Evolutionary conservation across 306 rosid species (phyloP).

Genomic region (Astragalus glycyphyllos): DNA sequence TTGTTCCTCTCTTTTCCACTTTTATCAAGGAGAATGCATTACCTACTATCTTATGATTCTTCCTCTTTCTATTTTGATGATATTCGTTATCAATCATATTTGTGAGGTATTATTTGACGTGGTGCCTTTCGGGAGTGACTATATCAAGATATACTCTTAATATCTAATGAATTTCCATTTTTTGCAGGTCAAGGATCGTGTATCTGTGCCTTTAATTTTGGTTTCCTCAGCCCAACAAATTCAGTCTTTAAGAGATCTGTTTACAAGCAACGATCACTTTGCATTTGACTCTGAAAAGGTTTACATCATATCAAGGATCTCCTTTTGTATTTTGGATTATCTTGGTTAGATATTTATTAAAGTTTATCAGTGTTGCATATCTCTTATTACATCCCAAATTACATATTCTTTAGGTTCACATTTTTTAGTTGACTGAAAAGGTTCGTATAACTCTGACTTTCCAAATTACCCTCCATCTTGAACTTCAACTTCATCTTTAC

Average conservation of each 20-base stretch:
- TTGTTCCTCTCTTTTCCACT: slow-evolving; percentile 29
- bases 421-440: slow-evolving; percentile 9
- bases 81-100: slow-evolving; percentile 25
- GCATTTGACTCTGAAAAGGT: slow-evolving; percentile 77
- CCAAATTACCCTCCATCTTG: slow-evolving; percentile 28
- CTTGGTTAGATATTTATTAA: slow-evolving; percentile 1
- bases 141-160: slow-evolving; percentile 12
- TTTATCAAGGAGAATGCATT: neutral
- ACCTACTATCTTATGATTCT: slow-evolving; percentile 27
- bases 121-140: slow-evolving; percentile 30
- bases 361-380: slow-evolving; percentile 22
- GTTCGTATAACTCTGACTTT: slow-evolving; percentile 16
- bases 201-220: slow-evolving; percentile 72
- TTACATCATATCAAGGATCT: slow-evolving; percentile 37
- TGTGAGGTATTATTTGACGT: slow-evolving; percentile 26
- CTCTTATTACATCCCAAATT: slow-evolving; percentile 30
- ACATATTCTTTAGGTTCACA: slow-evolving; percentile 19
- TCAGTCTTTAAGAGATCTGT: slow-evolving; percentile 56
- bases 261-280: slow-evolving; percentile 68
- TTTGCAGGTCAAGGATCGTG: slow-evolving; percentile 71
- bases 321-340: slow-evolving; percentile 37
- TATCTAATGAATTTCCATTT: slow-evolving; percentile 45
- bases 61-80: slow-evolving; percentile 36
- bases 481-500: slow-evolving; percentile 21
- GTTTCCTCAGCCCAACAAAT: slow-evolving; percentile 64